Percentiles rank a stretch among this genome's conserved stretches.
phyloP scores from a whole-genome alignment of 2,329 filamentous ascomycete genomes.

The Stenocarpella maydis region DNA sequence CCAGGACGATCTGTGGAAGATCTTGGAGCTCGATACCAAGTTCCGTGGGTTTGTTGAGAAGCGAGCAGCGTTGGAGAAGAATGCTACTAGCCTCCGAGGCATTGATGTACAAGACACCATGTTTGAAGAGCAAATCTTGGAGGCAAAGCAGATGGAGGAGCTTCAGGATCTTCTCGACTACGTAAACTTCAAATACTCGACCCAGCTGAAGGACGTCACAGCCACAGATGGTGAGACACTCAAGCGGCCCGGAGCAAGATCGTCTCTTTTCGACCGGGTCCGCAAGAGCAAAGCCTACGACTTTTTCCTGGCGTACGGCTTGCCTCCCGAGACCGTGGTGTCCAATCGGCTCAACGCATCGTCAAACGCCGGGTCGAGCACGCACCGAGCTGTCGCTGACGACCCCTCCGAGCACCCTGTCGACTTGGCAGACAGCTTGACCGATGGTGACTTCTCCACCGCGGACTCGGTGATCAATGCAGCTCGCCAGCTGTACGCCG shows the following conservation, averaged over 20 bases:
- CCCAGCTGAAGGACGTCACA: slow-evolving; percentile 82
- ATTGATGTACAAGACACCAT: slow-evolving; percentile 73
- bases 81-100: slow-evolving; percentile 75
- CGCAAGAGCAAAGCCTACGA: slow-evolving; percentile 81
- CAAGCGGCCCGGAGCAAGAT: slow-evolving; percentile 85
- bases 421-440: slow-evolving; percentile 83
- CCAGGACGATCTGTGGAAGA: slow-evolving; percentile 93
- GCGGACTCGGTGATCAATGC: slow-evolving; percentile 78
- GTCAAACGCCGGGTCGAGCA: slow-evolving; percentile 59
- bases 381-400: slow-evolving; percentile 82
- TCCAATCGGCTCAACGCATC: slow-evolving; percentile 75
- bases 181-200: slow-evolving; percentile 89
- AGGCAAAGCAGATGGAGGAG: slow-evolving; percentile 89
- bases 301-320: slow-evolving; percentile 88
- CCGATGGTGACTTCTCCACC: slow-evolving; percentile 77
- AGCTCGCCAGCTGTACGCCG: slow-evolving; percentile 86
- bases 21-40: slow-evolving; percentile 93
- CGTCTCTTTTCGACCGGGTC: slow-evolving; percentile 83
- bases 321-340: slow-evolving; percentile 87
- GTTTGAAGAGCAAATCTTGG: slow-evolving; percentile 82
- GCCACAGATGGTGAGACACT: slow-evolving; percentile 67
- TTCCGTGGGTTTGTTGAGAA: slow-evolving; percentile 94
- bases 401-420: slow-evolving; percentile 82
- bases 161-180: slow-evolving; percentile 97
- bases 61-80: slow-evolving; percentile 82